A percentile compares a stretch with the other conserved stretches of the same genome.
Evolutionary conservation across 805 yeast genomes (phyloP).

Genomic region (Metschnikowia sp.): DNA sequence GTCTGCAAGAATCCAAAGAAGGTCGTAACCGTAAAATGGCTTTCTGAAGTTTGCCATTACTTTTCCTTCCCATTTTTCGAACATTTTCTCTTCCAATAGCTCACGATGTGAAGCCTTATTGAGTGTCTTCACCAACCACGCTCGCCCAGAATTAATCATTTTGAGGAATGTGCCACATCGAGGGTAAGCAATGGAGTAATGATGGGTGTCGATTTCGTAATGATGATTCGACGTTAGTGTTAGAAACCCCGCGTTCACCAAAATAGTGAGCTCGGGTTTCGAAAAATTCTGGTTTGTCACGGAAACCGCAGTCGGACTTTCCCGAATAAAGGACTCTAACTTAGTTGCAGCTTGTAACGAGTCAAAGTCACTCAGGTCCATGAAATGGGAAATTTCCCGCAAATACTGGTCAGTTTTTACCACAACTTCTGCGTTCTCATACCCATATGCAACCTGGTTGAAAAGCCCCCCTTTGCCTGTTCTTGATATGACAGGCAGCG

Average conservation of each 20-base stretch:
- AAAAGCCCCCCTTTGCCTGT: constrained; percentile 24
- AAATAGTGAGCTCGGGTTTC: constrained; percentile 24
- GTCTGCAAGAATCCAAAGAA: constrained; percentile 49
- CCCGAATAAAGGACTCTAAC: constrained; percentile 20
- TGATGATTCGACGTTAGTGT: constrained; percentile 45
- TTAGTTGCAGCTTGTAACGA: constrained; percentile 16
- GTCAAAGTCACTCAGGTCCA: constrained; percentile 11
- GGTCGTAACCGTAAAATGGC: constrained; percentile 49
- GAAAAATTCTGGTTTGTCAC: constrained; percentile 23
- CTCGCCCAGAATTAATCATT: constrained; percentile 42
- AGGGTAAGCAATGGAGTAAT: constrained; percentile 46
- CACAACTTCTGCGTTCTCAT: constrained; percentile 40
- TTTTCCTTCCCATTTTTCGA: constrained; percentile 44
- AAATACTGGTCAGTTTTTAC: constrained; percentile 25
- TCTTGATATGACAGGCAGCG: constrained; percentile 43
- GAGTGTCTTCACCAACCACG: constrained; percentile 41
- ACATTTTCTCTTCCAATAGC: constrained; percentile 38
- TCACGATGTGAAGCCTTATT: constrained; percentile 40
- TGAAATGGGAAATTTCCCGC: constrained; percentile 15
- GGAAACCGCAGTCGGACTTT: constrained; percentile 28
- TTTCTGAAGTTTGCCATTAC: constrained; percentile 39
- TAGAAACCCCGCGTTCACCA: constrained; percentile 42
- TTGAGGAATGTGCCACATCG: constrained; percentile 48
- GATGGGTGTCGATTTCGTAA: constrained; percentile 36
- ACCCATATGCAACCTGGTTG: constrained; percentile 35